Conservation (phyloP, 257 asterid species). For the Capsicum rhomboideum region DNA sequence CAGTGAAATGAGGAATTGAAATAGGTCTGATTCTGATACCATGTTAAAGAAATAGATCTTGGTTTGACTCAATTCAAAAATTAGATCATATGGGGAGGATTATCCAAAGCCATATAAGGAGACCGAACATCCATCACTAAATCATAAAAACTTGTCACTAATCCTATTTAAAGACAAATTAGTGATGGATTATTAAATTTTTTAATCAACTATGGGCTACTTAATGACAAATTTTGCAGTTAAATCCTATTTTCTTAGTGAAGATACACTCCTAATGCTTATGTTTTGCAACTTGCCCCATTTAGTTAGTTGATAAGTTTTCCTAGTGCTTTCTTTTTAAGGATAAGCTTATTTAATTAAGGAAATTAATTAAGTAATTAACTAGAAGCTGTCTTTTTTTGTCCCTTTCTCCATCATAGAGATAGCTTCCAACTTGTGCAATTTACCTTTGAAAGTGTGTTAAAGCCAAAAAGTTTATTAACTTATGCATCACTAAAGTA, state of each 20-base stretch:
- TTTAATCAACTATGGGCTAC: too few relatives aligned
- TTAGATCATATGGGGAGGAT: too few relatives aligned
- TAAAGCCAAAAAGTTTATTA: background rate
- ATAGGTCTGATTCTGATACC: too few relatives aligned
- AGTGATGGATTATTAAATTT: too few relatives aligned
- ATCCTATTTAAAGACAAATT: too few relatives aligned
- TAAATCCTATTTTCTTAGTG: background rate
- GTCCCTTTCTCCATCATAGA: background rate
- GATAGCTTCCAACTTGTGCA: background rate
- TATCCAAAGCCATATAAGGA: too few relatives aligned
- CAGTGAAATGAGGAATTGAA: too few relatives aligned
- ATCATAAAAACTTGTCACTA: too few relatives aligned
- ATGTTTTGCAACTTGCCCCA: background rate
- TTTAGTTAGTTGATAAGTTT: background rate
- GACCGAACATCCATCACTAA: too few relatives aligned
- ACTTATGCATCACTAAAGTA: background rate
- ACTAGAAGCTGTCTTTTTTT: background rate
- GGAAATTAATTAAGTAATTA: background rate
- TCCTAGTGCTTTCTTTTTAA: background rate
- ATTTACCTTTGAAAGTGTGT: background rate
- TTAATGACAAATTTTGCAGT: too few relatives aligned
- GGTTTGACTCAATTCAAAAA: too few relatives aligned
- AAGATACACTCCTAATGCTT: background rate
- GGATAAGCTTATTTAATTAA: background rate
- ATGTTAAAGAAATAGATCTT: too few relatives aligned